Evolutionary conservation across 768 basidiomycete genomes (phyloP).

Genomic region (Coprinellus micaceus): DNA sequence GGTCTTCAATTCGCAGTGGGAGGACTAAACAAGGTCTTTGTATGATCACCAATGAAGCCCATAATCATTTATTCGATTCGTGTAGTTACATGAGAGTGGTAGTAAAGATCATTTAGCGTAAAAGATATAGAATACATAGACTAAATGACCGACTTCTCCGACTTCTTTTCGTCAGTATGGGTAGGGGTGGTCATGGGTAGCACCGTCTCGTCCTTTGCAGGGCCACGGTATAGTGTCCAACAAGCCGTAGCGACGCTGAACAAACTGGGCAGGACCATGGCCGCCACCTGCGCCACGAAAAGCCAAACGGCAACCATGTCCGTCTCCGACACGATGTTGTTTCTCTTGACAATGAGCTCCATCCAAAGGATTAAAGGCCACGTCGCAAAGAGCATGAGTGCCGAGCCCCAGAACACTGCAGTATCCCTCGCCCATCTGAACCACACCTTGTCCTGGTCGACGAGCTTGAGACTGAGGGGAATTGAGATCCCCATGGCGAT

Average conservation of each 20-base stretch:
- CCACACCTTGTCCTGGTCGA: not conserved
- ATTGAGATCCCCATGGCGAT: not conserved
- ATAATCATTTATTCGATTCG: too few species aligned
- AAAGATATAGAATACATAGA: too few species aligned
- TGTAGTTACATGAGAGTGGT: too few species aligned
- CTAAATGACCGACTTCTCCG: too few species aligned
- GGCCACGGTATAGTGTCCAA: not conserved
- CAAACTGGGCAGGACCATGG: not conserved
- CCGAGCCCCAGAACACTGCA: not conserved
- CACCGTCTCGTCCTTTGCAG: too few species aligned
- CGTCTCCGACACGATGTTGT: conserved; percentile 13
- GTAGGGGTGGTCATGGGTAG: too few species aligned
- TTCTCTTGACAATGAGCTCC: conserved; percentile 10
- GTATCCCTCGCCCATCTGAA: not conserved
- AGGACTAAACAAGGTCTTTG: too few species aligned
- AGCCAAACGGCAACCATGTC: conserved; percentile 14
- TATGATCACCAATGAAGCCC: too few species aligned
- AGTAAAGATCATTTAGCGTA: too few species aligned
- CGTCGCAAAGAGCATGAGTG: not conserved
- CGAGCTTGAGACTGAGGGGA: not conserved
- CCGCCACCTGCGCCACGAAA: conserved; percentile 7
- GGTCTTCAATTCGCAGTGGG: too few species aligned
- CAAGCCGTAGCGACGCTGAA: not conserved
- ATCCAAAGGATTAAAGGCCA: conserved; percentile 11
- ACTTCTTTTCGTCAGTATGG: too few species aligned